Base-by-base conservation (phyloP, 768 basidiomycete species). In the Exsudoporus frostii region DNA sequence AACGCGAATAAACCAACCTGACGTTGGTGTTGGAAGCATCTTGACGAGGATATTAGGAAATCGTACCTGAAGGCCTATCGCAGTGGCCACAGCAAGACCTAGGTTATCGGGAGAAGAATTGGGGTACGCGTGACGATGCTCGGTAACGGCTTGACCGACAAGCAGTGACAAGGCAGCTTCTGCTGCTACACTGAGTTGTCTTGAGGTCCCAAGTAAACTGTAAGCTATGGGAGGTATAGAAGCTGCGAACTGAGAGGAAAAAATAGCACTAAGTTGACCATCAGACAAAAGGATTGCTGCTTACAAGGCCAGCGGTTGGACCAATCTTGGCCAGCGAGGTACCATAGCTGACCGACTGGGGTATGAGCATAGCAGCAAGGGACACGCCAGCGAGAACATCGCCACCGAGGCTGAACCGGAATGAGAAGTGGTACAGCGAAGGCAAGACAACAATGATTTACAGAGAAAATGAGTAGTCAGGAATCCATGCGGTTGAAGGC, bases 281-380 rank as follows among this genome's bases (percentile, higher is more conserved):
- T 32, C 19, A 42, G 36, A 17, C 39, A 25, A 48, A 20, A 53
- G 32, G 0, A 39, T 4, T 1, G 11, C 14, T 29, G 73, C 88
- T 58, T 63, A 91, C 90, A 64, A 98, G 73, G 45, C 95, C 95
- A 40, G 91, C 81, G 3, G 91, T 80, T 13, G 94, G 93, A 56
- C 83, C 88, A 37, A 97, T 73, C 59, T 90, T 84, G 17, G 94
- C 92, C 11, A 98, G 74, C 0, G 92, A 88, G 4, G 89, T 84
- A 8, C 92, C 95, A 64, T 98, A 97, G 67, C 90, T 92, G 67
- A 97, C 89, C 1, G 91, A 90, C 68, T 91, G 86, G 7, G 90
- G 89, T 64, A 91, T 88, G 40, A 91, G 76, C 79, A 91, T 88
- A 46, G 83, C 85, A 19, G 89, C 88, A 9, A 97, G 84, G 0